phyloP scores from a whole-genome alignment of 225 moss, liverwort and hornwort species.

The Straminergon stramineum region DNA sequence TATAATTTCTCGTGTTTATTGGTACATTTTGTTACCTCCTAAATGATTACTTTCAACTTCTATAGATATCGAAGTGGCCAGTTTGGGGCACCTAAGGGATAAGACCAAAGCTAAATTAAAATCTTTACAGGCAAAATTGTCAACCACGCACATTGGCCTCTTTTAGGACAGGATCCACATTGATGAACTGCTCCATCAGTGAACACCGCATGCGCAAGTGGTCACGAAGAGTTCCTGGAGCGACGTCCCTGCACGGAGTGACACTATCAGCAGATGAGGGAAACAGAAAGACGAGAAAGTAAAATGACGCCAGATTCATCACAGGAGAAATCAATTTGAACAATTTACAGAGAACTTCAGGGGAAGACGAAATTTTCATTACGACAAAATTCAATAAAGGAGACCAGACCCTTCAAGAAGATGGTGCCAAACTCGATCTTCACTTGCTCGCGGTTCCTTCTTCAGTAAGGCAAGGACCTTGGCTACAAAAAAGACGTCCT shows the following conservation, averaged over 20 bases:
- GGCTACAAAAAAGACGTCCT: slow-evolving; percentile 4
- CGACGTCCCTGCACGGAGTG: slow-evolving; percentile 13
- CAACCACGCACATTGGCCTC: slow-evolving; percentile 19
- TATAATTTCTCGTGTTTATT: neutral
- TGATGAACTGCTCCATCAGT: slow-evolving; percentile 23
- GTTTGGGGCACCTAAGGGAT: neutral
- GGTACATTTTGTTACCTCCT: neutral
- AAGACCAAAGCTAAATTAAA: neutral
- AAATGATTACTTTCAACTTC: neutral
- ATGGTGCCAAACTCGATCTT: slow-evolving; percentile 18
- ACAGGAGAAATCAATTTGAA: neutral
- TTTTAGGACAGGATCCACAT: slow-evolving; percentile 15
- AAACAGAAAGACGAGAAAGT: neutral
- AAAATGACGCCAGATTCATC: neutral
- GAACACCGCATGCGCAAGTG: neutral
- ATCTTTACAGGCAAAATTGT: neutral
- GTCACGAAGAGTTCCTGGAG: neutral
- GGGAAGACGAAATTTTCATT: neutral
- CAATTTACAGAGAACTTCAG: neutral
- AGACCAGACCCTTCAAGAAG: slow-evolving; percentile 26
- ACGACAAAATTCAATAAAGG: neutral
- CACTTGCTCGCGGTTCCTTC: slow-evolving; percentile 31
- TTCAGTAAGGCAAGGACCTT: slow-evolving; percentile 21
- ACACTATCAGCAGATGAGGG: neutral
- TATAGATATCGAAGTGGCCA: neutral